A percentile compares a stretch with the other conserved stretches of the same genome.
Evolutionary conservation across 805 yeast species (phyloP).

Genomic region (Wickerhamiella kazuoi): DNA sequence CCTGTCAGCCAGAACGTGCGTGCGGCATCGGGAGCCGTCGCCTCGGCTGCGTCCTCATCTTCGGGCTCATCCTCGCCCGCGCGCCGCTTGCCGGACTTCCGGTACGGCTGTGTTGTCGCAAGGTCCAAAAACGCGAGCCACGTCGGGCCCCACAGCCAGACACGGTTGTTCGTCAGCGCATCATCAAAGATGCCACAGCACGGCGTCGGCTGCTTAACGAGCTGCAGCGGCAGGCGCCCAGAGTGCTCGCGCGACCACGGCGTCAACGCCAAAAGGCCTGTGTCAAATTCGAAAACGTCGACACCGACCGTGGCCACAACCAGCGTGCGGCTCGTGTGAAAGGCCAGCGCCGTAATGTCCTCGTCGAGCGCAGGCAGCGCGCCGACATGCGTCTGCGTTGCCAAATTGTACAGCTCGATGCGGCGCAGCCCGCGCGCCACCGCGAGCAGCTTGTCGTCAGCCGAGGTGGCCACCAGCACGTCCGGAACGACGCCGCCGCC

Average conservation of each 20-base stretch:
- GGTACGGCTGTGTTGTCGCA: slow-evolving; percentile 35
- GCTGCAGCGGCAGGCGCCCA: slow-evolving; percentile 53
- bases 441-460: slow-evolving; percentile 32
- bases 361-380: slow-evolving; percentile 42
- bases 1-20: slow-evolving; percentile 48
- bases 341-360: slow-evolving; percentile 42
- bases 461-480: slow-evolving; percentile 15
- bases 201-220: slow-evolving; percentile 39
- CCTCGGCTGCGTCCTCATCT: slow-evolving; percentile 14
- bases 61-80: slow-evolving; percentile 12
- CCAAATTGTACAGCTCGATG: slow-evolving; percentile 31
- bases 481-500: slow-evolving; percentile 1
- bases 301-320: slow-evolving; percentile 57
- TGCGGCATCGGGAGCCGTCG: slow-evolving; percentile 7
- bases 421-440: slow-evolving; percentile 49
- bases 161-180: slow-evolving; percentile 23
- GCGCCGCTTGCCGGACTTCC: slow-evolving; percentile 24
- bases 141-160: slow-evolving; percentile 78
- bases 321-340: slow-evolving; percentile 35
- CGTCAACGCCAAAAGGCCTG: slow-evolving; percentile 27
- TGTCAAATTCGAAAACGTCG: slow-evolving; percentile 51
- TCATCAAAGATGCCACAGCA: slow-evolving; percentile 55
- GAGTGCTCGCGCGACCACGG: slow-evolving; percentile 68
- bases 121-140: slow-evolving; percentile 70
- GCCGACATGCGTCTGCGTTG: slow-evolving; percentile 16